Percentiles rank a stretch among this genome's conserved stretches.
Conservation (phyloP, 345 rosid species). For the Pseudoturritis turrita region DNA sequence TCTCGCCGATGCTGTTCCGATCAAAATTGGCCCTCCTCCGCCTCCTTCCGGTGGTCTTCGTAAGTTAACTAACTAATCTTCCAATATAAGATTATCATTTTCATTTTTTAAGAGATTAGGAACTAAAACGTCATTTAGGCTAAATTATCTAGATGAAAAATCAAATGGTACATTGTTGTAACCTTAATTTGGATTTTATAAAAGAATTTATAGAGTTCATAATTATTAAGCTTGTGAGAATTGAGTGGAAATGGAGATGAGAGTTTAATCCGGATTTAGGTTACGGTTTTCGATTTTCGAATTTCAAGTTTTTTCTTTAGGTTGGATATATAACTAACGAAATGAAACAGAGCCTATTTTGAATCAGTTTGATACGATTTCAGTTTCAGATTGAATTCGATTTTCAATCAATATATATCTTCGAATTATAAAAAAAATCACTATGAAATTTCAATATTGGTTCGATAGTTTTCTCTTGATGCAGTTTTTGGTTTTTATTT, state of each 20-base stretch:
- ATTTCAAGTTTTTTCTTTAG: not conserved
- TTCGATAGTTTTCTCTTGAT: not conserved
- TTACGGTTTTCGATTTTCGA: not conserved
- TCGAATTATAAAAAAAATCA: not conserved
- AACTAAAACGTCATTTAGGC: not conserved
- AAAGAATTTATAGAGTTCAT: not conserved
- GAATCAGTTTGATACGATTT: not conserved
- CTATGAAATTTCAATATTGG: not conserved
- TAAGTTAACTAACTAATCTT: conserved; percentile 36
- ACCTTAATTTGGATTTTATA: not conserved
- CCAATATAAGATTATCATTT: not conserved
- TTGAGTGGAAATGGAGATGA: not conserved
- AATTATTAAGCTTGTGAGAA: not conserved
- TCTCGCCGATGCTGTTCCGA: conserved; percentile 60
- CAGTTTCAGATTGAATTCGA: not conserved
- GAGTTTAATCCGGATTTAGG: not conserved
- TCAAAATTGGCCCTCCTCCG: conserved; percentile 89
- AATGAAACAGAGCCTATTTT: not conserved
- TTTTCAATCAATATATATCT: not conserved
- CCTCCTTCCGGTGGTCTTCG: conserved; percentile 92
- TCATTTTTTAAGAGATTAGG: not conserved
- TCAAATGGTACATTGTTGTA: not conserved
- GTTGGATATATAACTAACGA: not conserved
- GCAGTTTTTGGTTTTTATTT: not conserved
- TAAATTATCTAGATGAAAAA: not conserved